These are phyloP conservation scores for Misopates orontium DNA, from an alignment of 257 asterid species.

Conservation along the genomic window DNA sequence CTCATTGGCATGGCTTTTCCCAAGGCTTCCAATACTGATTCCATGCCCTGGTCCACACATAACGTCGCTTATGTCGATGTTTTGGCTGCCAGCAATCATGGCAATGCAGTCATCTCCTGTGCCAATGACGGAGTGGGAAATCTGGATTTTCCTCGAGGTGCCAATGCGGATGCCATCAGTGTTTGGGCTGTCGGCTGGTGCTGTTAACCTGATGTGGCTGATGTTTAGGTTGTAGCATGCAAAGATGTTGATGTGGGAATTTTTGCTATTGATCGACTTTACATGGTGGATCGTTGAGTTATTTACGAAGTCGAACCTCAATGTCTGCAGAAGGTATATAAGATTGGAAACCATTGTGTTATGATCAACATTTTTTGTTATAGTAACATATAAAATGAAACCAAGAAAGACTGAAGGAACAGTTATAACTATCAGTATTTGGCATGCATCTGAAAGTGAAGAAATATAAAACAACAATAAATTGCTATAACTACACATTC, in stretches of 20 bases:
- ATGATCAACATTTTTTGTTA: too few species aligned
- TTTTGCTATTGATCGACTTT: constrained; percentile 68
- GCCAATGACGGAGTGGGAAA: constrained; percentile 36
- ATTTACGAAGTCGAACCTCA: constrained; percentile 63
- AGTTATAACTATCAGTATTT: too few species aligned
- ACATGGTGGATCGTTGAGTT: constrained; percentile 47
- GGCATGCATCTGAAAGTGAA: too few species aligned
- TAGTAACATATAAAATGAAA: too few species aligned
- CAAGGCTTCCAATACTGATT: constrained; percentile 70
- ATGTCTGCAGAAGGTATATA: constrained; percentile 36
- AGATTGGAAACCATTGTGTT: too few species aligned
- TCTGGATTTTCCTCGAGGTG: constrained; percentile 39
- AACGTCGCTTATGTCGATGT: constrained; percentile 43
- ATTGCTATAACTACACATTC: too few species aligned
- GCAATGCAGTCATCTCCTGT: constrained; percentile 77
- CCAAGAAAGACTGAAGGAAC: too few species aligned
- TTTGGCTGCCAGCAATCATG: constrained; percentile 57
- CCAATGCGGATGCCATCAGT: constrained; percentile 76
- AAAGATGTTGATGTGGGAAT: constrained; percentile 56
- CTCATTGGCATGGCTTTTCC: constrained; percentile 34
- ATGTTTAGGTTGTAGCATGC: constrained; percentile 52
- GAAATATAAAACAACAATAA: too few species aligned
- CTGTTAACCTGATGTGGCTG: constrained; percentile 38
- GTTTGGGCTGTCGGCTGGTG: constrained; percentile 69
- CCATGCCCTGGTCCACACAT: constrained; percentile 82